Evolutionary conservation across 306 rosid species (phyloP).

Genomic region (Citrullus colocynthis): DNA sequence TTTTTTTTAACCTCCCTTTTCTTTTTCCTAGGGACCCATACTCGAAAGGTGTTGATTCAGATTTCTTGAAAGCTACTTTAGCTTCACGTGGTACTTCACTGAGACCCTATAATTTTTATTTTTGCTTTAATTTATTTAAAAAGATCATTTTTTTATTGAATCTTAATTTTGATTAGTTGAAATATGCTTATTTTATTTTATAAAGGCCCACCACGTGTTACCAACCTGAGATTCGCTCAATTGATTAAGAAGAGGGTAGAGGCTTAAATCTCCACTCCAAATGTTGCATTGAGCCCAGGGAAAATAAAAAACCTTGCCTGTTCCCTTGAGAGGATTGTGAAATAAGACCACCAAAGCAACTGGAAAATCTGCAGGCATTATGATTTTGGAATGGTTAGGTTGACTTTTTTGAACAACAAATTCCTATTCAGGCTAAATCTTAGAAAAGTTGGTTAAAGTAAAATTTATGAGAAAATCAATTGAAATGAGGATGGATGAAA

Average conservation of each 20-base stretch:
- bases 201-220: background rate
- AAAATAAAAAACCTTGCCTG: background rate
- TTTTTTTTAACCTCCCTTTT: conserved; percentile 1
- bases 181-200: background rate
- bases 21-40: conserved; percentile 68
- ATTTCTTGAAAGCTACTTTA: conserved; percentile 56
- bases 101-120: background rate
- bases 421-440: background rate
- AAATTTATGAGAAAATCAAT: background rate
- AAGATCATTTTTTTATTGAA: background rate
- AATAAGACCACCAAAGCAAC: background rate
- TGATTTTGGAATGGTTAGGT: background rate
- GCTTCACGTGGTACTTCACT: conserved; percentile 49
- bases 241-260: background rate
- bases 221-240: background rate
- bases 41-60: conserved; percentile 52
- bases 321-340: background rate
- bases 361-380: background rate
- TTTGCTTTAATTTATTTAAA: background rate
- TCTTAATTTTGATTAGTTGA: background rate
- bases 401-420: background rate
- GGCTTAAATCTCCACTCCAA: background rate
- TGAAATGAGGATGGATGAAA: background rate
- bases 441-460: background rate
- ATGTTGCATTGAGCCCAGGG: background rate